phyloP scores from a whole-genome alignment of 2,329 filamentous ascomycete species.

The Shiraia bambusicola region DNA sequence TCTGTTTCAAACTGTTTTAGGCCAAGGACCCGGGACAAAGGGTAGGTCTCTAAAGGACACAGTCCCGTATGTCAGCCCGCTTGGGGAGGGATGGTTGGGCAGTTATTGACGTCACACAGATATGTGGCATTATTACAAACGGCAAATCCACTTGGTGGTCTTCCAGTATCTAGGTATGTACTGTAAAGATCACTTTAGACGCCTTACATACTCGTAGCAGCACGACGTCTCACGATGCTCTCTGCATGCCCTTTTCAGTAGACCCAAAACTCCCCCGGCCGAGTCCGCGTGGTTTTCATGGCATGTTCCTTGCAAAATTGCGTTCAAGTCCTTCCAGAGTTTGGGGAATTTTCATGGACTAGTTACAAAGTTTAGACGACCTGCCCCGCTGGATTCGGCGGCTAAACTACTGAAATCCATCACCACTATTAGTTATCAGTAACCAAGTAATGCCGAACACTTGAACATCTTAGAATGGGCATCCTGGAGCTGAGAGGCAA shows the following conservation, averaged over 20 bases:
- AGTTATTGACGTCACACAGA: too few relatives aligned
- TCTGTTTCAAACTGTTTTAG: too few relatives aligned
- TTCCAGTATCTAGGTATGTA: conserved; percentile 2
- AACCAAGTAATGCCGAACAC: background rate
- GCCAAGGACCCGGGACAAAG: too few relatives aligned
- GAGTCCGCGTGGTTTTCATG: background rate
- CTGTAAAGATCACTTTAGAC: conserved; percentile 1
- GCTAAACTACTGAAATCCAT: background rate
- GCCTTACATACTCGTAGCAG: conserved; percentile 1
- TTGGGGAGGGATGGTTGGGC: too few relatives aligned
- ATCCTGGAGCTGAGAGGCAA: conserved; percentile 16
- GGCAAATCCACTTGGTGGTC: conserved; percentile 7
- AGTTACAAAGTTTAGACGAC: conserved; percentile 5
- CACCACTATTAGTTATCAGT: too few relatives aligned
- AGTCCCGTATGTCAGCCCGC: too few relatives aligned
- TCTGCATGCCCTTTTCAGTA: conserved; percentile 10
- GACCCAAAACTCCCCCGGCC: conserved; percentile 15
- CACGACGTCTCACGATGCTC: conserved; percentile 1
- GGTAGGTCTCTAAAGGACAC: too few relatives aligned
- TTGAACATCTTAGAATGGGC: conserved; percentile 6
- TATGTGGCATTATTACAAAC: background rate
- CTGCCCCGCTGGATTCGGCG: background rate
- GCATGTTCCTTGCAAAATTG: conserved; percentile 3
- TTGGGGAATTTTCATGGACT: background rate
- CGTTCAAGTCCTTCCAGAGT: conserved; percentile 9